These are phyloP conservation scores for Kazachstania taianensis DNA, from an alignment of 805 yeast genomes.

Conservation along the genomic window DNA sequence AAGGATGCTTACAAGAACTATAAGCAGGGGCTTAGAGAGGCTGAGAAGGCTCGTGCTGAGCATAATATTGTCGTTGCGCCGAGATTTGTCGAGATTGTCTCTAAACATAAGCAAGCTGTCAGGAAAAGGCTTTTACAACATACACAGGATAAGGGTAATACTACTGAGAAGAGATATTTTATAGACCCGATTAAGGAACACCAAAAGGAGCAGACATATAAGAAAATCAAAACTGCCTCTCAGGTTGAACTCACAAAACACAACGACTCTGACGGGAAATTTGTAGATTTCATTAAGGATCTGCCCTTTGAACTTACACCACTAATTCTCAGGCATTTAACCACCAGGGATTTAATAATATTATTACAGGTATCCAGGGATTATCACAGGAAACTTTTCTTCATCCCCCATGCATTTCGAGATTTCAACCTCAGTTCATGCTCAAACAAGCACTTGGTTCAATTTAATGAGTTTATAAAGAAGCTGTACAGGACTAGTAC, in stretches of 20 bases:
- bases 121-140: slow-evolving; percentile 6
- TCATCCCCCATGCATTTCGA: slow-evolving; percentile 15
- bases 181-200: slow-evolving; percentile 20
- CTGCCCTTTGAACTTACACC: slow-evolving; percentile 24
- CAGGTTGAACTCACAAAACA: neutral
- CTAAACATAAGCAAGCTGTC: slow-evolving; percentile 11
- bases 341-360: slow-evolving; percentile 14
- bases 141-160: neutral
- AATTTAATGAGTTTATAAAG: slow-evolving; percentile 13
- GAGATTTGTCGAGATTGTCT: slow-evolving; percentile 9
- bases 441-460: slow-evolving; percentile 10
- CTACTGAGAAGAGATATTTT: slow-evolving; percentile 5
- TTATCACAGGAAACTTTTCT: slow-evolving; percentile 16
- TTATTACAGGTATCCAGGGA: slow-evolving; percentile 13
- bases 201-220: neutral
- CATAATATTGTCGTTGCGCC: slow-evolving; percentile 9
- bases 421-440: slow-evolving; percentile 10
- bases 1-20: slow-evolving; percentile 17
- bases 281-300: slow-evolving; percentile 11
- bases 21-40: slow-evolving; percentile 11
- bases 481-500: slow-evolving; percentile 1
- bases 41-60: slow-evolving; percentile 7
- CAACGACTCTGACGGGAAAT: too few relatives aligned
- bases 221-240: neutral
- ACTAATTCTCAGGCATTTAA: slow-evolving; percentile 12